Conservation (phyloP, 2,329 filamentous ascomycete genomes). For the Alternaria infectoria region DNA sequence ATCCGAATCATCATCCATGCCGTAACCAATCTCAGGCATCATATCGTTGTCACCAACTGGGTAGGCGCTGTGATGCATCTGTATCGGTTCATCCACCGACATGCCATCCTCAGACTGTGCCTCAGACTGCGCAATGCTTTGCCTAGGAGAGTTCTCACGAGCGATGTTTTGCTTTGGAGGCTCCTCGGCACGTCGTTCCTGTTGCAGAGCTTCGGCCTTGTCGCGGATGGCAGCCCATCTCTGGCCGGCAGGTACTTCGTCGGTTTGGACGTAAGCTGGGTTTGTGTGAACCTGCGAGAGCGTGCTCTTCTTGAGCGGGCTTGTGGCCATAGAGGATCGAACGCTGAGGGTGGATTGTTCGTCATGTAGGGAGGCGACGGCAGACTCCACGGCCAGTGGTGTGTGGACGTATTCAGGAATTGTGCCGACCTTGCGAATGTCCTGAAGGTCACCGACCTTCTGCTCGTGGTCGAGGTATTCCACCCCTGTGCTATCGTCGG, state of each 20-base stretch:
- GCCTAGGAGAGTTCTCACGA: slow-evolving; percentile 58
- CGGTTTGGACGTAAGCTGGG: slow-evolving; percentile 24
- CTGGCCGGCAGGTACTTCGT: slow-evolving; percentile 38
- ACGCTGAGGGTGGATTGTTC: slow-evolving; percentile 72
- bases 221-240: slow-evolving; percentile 50
- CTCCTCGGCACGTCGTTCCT: slow-evolving; percentile 43
- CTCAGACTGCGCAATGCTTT: slow-evolving; percentile 59
- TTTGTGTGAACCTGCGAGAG: slow-evolving; percentile 35
- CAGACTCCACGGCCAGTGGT: slow-evolving; percentile 79
- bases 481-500: slow-evolving; percentile 62
- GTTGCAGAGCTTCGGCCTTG: slow-evolving; percentile 48
- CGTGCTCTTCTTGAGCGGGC: slow-evolving; percentile 29
- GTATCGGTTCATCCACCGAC: slow-evolving; percentile 47
- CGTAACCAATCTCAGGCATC: slow-evolving; percentile 78
- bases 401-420: slow-evolving; percentile 80
- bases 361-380: slow-evolving; percentile 87
- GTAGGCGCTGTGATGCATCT: slow-evolving; percentile 72
- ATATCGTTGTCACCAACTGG: slow-evolving; percentile 70
- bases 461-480: slow-evolving; percentile 60
- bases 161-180: slow-evolving; percentile 64
- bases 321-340: slow-evolving; percentile 42
- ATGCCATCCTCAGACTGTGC: slow-evolving; percentile 51
- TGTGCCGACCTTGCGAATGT: slow-evolving; percentile 72
- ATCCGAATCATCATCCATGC: slow-evolving; percentile 64
- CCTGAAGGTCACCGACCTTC: slow-evolving; percentile 65